Evolutionary conservation across 805 yeast species (phyloP), one percentile per base, ranked within the genome.

Genomic region (Ogataea trehaloabstinens): DNA sequence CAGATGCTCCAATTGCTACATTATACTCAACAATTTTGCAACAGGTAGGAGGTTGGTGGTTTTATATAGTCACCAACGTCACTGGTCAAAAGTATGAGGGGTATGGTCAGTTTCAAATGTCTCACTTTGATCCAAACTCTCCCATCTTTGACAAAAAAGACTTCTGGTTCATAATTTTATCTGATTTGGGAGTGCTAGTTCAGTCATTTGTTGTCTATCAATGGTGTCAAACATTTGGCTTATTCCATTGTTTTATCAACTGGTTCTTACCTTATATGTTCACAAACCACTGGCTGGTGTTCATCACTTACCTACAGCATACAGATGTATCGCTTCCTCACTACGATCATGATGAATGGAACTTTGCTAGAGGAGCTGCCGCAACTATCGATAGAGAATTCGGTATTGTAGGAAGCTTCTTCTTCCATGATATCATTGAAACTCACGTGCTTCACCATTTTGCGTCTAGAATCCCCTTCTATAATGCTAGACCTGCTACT

Each of bases 241-340:
- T 66, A 28, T 80, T 78, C 66, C 73, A 76, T 58, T 66, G 81
- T 45, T 60, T 78, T 40, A 71, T 85, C 48, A 76, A 82, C 71
- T 86, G 88, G 82, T 69, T 81, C 46, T 46, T 86, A 27, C 95
- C 95, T 24, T 86, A 81, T 66, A 49, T 84, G 37, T 81, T 81
- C 66, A 88, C 83, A 49, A 86, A 86, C 76, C 95, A 87, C 68
- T 86, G 95, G 95, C 71, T 86, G 49, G 95, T 87, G 31, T 84
- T 84, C 64, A 84, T 86, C 61, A 86, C 95, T 28, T 87, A 68
- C 63, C 74, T 86, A 54, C 95, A 86, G 64, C 95, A 86, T 67
- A 76, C 93, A 13, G 91, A 84, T 61, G 79, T 86, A 21, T 52
- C 74, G 12, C 72, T 87, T 72, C 90, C 95, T 21, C 95, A 86